These are phyloP conservation scores for Nakazawaea populi DNA, from an alignment of 805 yeast species.

Conservation along the genomic window DNA sequence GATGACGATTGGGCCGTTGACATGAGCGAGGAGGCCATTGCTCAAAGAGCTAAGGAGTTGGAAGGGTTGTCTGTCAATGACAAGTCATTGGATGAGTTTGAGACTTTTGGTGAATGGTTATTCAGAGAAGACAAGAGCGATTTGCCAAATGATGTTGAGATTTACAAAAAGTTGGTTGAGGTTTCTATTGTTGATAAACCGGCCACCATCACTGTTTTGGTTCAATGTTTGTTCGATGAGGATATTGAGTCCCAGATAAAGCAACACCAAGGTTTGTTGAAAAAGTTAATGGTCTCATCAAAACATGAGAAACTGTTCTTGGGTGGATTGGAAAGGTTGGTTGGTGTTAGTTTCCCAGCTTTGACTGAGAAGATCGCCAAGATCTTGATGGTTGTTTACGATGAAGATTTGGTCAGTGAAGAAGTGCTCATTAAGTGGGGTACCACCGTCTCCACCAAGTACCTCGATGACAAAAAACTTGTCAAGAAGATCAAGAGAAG, in stretches of 20 bases:
- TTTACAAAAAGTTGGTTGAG: conserved; percentile 83
- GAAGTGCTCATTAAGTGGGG: conserved; percentile 83
- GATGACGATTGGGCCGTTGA: conserved; percentile 98
- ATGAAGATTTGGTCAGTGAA: conserved; percentile 79
- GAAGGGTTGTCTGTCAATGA: conserved; percentile 53
- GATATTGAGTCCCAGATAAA: conserved; percentile 67
- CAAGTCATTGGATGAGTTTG: conserved; percentile 44
- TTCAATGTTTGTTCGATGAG: conserved; percentile 82
- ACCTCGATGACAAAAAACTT: conserved; percentile 76
- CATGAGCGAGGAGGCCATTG: conserved; percentile 92
- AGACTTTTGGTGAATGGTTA: conserved; percentile 89
- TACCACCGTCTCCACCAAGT: conserved; percentile 85
- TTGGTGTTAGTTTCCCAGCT: conserved; percentile 72
- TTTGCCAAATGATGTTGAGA: conserved; percentile 80
- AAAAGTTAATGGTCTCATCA: conserved; percentile 61
- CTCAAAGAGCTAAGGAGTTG: conserved; percentile 82
- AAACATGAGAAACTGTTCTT: conserved; percentile 82
- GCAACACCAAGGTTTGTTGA: conserved; percentile 76
- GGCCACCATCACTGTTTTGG: conserved; percentile 83
- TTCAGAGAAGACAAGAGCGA: conserved; percentile 39
- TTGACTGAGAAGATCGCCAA: conserved; percentile 73
- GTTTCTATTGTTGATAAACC: conserved; percentile 66
- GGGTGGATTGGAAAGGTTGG: conserved; percentile 93
- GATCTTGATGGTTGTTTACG: conserved; percentile 74
- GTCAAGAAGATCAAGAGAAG: conserved; percentile 94